A percentile compares a stretch with the other conserved stretches of the same genome.
phyloP scores from a whole-genome alignment of 495 filamentous ascomycete genomes.

The Penicillium fimorum region DNA sequence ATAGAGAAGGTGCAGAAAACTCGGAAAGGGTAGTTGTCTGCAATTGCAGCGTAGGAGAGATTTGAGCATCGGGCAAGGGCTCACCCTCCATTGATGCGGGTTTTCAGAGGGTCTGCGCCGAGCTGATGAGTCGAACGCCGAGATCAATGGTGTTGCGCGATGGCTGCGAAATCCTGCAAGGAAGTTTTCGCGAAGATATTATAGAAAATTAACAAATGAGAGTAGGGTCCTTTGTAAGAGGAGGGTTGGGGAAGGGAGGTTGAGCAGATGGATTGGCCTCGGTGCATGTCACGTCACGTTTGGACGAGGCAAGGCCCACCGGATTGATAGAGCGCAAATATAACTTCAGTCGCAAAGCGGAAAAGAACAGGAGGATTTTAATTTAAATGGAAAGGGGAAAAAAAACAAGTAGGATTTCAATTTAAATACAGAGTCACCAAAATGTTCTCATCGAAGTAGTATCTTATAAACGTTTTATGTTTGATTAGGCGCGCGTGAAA shows the following conservation, averaged over 20 bases:
- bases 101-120: conserved; percentile 2
- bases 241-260: not conserved
- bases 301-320: conserved; percentile 18
- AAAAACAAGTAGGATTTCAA: not conserved
- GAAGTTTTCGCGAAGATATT: not conserved
- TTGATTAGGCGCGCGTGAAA: conserved; percentile 1
- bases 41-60: conserved; percentile 26
- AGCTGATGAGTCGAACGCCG: not conserved
- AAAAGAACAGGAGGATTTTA: not conserved
- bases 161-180: not conserved
- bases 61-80: conserved; percentile 18
- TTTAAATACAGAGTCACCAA: not conserved
- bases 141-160: conserved; percentile 6
- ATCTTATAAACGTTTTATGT: too few species aligned
- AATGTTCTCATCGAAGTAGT: not conserved
- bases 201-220: not conserved
- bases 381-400: not conserved
- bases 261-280: conserved; percentile 9
- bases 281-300: conserved; percentile 26
- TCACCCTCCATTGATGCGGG: conserved; percentile 37
- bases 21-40: conserved; percentile 28
- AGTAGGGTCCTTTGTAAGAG: not conserved
- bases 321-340: conserved; percentile 15
- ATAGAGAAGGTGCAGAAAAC: conserved; percentile 36
- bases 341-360: not conserved